Evolutionary conservation across 1,139 yeast genomes (phyloP).

Genomic region (Pichiaceae sp.): DNA sequence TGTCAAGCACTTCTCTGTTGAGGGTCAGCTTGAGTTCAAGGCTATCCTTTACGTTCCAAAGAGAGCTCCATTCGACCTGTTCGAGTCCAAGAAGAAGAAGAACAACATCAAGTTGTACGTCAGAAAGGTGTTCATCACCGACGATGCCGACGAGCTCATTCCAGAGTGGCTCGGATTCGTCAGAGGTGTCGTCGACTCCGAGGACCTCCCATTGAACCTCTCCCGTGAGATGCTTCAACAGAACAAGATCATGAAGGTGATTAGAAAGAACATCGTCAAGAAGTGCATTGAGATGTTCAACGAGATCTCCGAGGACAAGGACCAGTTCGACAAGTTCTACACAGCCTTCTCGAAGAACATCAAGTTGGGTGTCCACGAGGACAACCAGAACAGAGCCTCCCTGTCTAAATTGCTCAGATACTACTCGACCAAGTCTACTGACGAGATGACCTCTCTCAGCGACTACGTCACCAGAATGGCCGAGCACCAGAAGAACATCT

Average conservation of each 20-base stretch:
- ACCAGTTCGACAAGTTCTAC: conserved; percentile 98
- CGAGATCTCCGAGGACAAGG: conserved; percentile 98
- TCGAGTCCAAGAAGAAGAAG: conserved; percentile 98
- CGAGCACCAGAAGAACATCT: conserved; percentile 98
- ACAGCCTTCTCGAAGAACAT: conserved; percentile 96
- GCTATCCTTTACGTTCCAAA: conserved; percentile 97
- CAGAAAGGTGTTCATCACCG: conserved; percentile 99
- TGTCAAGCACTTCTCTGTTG: conserved; percentile 98
- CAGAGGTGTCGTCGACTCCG: conserved; percentile 99
- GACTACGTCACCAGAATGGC: conserved; percentile 99
- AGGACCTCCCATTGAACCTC: conserved; percentile 98
- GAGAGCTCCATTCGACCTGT: conserved; percentile 98
- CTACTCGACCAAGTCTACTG: conserved; percentile 93
- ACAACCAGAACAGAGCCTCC: conserved; percentile 92
- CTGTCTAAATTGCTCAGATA: conserved; percentile 94
- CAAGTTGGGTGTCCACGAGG: conserved; percentile 99
- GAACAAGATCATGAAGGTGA: conserved; percentile 98
- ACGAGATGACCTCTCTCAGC: conserved; percentile 87
- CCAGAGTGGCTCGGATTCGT: conserved; percentile 99
- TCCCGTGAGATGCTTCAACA: conserved; percentile 99
- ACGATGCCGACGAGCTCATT: conserved; percentile 97
- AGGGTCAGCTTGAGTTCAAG: conserved; percentile 99
- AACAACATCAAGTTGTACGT: conserved; percentile 97
- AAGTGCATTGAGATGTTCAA: conserved; percentile 97
- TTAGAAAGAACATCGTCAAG: conserved; percentile 98